phyloP scores from a whole-genome alignment of 495 filamentous ascomycete genomes.

The Neurospora terricola region DNA sequence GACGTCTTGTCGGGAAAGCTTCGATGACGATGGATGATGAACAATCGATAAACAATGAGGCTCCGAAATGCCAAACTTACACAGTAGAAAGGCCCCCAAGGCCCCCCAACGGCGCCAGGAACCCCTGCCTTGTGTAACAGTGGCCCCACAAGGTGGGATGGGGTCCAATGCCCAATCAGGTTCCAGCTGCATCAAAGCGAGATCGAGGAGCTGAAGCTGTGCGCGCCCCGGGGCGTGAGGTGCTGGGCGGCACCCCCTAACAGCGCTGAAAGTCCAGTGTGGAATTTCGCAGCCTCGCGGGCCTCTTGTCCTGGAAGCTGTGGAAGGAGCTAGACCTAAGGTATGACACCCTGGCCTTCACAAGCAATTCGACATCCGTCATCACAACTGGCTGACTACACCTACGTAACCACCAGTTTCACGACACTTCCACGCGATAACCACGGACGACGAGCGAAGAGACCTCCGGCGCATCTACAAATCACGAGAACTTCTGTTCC shows the following conservation, averaged over 20 bases:
- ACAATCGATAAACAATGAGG: neutral
- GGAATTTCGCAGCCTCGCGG: neutral
- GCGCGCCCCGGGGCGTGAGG: neutral
- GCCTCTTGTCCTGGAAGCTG: neutral
- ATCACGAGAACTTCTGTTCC: neutral
- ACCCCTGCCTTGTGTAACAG: neutral
- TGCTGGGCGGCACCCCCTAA: neutral
- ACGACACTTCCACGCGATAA: neutral
- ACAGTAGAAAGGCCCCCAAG: neutral
- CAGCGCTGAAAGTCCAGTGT: neutral
- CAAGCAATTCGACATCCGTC: neutral
- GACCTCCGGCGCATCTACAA: neutral
- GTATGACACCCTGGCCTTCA: slow-evolving; percentile 9
- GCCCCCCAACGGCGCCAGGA: neutral
- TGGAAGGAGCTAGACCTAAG: slow-evolving; percentile 4
- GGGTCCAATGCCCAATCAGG: neutral
- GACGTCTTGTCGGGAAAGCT: neutral
- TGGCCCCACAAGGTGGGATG: neutral
- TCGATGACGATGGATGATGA: neutral
- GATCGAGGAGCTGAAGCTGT: neutral
- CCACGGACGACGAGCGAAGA: neutral
- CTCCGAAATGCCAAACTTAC: neutral
- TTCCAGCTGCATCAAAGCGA: neutral
- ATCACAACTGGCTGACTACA: neutral
- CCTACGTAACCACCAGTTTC: neutral